Evolutionary conservation across 2,329 filamentous ascomycete genomes (phyloP), one percentile per base, ranked within the genome.

Genomic region (Pestalotiopsis sp.): DNA sequence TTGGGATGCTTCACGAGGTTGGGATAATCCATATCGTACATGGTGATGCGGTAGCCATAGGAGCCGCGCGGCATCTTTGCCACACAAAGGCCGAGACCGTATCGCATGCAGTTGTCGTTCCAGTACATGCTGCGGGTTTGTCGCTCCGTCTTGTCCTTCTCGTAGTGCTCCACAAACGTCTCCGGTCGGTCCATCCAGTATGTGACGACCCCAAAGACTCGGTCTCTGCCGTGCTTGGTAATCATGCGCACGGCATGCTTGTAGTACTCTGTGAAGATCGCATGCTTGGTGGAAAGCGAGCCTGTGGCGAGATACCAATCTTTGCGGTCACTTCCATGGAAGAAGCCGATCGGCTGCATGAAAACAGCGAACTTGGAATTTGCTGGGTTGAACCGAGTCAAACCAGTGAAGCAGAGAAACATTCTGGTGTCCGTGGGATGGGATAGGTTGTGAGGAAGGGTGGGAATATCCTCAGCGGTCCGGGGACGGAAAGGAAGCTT

Each of bases 21-120:
- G n/a, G 1, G 14, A n/a, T 64, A 40, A 13, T 68, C 66, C n/a
- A 63, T 61, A 41, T 67, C 66, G 66, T 67, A 63, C 3, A 67
- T 52, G 41, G 58, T 41, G 25, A 67, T 7, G 14, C 61, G 66
- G 25, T 23, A 57, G 11, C 66, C 66, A 4, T 7, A 17, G 4
- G n/a, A 20, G 40, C 36, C 31, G 20, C 23, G 13, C 3, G 66
- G 66, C 17, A 23, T 63, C 7, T 36, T 36, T n/a, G 58, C 40
- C 2, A 67, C 25, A 41, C 58, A 58, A 23, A 67, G 14, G 14
- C 66, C 66, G 5, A 67, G 17, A 25, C 58, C 66, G 66, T 67
- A 56, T 23, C 59, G 40, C 9, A 56, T 14, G 66, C 66, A 67
- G 31, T 57, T 52, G 41, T 40, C 49, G 13, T n/a, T 58, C 66